Evolutionary conservation across 768 basidiomycete genomes (phyloP), one percentile per base, ranked within the genome.

Genomic region (Tulasnella sp.): DNA sequence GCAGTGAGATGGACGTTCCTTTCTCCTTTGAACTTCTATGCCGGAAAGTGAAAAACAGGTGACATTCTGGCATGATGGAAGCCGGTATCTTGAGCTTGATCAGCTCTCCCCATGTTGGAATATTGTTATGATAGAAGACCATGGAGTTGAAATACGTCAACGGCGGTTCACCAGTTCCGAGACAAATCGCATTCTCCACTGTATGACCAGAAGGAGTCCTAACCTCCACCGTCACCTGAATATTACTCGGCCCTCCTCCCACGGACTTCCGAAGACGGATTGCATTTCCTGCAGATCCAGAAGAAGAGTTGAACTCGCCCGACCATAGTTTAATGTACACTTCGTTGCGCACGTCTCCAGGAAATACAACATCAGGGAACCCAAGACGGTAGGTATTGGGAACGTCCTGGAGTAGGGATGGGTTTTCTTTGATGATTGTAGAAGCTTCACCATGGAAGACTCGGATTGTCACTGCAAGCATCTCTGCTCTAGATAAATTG

Each of bases 271-370:
- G 37, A 45, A 34, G 50, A 47, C 81, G 74, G 19, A 78, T 72
- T 64, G 50, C 45, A 42, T 32, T 25, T 39, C 40, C 45, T 24
- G 67, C 66, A 22, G 53, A 40, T 35, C 64, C 65, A 53, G 75
- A 73, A 3, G 75, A 70, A 0, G 76, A 67, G 2, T 72, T 66
- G 62, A 98, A 98, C 56, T 90, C 84, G 33, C 88, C 93, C 49
- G 80, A 83, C 91, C 91, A 96, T 0, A 98, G 74, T 64, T 95
- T 95, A 69, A 96, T 76, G 65, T 96, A 98, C 10, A 96, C 72
- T 57, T 98, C 93, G 60, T 98, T 96, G 13, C 93, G 79, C n/a
- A 78, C 67, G 55, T 87, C 83, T 5, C 85, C 87, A 3, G 92
- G 92, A 61, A 91, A 91, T 7, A 93, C 91, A 5, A 95, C 91